Conservation (phyloP, 768 basidiomycete genomes). For the Lactifluus echinatus region DNA sequence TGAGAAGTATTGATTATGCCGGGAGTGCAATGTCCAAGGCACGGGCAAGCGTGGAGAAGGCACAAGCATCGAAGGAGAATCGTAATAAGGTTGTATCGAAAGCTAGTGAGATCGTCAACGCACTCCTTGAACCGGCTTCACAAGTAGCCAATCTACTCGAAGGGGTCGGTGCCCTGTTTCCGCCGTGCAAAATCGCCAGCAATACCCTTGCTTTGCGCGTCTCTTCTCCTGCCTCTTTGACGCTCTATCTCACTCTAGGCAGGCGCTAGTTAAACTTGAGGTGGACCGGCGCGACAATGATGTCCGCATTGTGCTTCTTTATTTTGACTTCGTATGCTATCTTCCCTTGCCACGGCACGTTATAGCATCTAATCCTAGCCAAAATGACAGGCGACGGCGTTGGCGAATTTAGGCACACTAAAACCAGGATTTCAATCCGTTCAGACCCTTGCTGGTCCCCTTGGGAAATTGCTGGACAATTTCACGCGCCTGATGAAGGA, state of each 20-base stretch:
- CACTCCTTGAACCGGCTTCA: constrained; percentile 11
- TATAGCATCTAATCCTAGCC: not conserved
- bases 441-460: constrained; percentile 3
- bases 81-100: constrained; percentile 9
- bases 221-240: not conserved
- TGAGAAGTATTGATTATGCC: constrained; percentile 9
- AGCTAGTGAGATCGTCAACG: constrained; percentile 16
- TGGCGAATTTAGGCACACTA: constrained; percentile 8
- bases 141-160: constrained; percentile 16
- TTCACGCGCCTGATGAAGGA: constrained; percentile 10
- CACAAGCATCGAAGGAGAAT: constrained; percentile 5
- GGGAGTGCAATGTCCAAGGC: constrained; percentile 1
- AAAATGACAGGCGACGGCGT: not conserved
- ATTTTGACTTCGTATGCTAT: constrained; percentile 3
- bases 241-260: not conserved
- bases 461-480: not conserved
- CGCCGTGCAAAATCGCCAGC: constrained; percentile 8
- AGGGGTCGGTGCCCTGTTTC: constrained; percentile 7
- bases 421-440: constrained; percentile 8
- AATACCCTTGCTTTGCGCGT: constrained; percentile 1
- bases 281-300: constrained; percentile 11
- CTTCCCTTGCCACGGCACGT: not conserved
- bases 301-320: constrained; percentile 7
- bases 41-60: constrained; percentile 3
- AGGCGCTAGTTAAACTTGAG: constrained; percentile 11